Evolutionary conservation across 2,329 filamentous ascomycete species (phyloP), one percentile per base, ranked within the genome.

Genomic region (Botrytis pseudocinerea): DNA sequence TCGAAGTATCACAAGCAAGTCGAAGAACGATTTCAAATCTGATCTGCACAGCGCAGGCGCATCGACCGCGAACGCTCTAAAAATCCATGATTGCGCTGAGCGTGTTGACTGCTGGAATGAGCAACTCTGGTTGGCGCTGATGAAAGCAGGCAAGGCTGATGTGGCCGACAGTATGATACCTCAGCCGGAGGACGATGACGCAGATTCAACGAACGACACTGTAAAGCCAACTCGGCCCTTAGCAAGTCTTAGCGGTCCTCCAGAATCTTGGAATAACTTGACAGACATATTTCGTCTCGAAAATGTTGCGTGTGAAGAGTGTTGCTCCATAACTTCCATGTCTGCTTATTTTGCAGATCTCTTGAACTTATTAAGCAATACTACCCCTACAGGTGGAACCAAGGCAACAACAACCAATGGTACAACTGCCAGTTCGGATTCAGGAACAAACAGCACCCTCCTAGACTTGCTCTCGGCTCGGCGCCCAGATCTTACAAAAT

Each of bases 71-170:
- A 61, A 40, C 8, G 59, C 59, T 22, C 35, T 40, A 6, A 61
- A 61, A 6, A 40, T 61, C 25, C 25, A 61, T 14, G 59, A 61
- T 38, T 61, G 35, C 22, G 59, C 59, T 40, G 59, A 61, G 35
- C 59, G 59, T 40, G 59, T 40, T 22, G 59, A 61, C 59, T 61
- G 59, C 59, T 61, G 59, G 59, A 61, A 61, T 25, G 59, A 61
- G 59, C 59, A 61, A 16, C 59, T 61, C 12, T 61, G 59, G 59
- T 35, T 61, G 22, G 10, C 18, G 10, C 28, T 61, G 59, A 61
- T 61, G 59, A 61, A 61, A 2, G 20, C 35, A 7, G 20, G 59
- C 14, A 61, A 38, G 59, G 35, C 32, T 7, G 59, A 40, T 22
- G 44, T 46, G 44, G 44, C 44, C 9, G 44, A 46, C 22, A 46